phyloP scores from a whole-genome alignment of 805 yeast genomes.

The Cyberlindnera suaveolens region DNA sequence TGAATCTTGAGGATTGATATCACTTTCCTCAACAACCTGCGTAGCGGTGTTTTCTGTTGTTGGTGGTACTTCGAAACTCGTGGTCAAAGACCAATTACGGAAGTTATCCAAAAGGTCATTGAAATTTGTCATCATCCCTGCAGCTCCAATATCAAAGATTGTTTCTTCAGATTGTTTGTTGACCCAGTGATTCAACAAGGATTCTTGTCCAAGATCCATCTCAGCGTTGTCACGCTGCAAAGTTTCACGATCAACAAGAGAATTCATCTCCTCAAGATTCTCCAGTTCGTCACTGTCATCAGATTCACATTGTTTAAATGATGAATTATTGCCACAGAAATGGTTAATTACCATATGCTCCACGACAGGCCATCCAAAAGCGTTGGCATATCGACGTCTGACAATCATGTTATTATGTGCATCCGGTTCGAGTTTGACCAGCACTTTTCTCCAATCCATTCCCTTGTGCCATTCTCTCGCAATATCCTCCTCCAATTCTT shows the following conservation, averaged over 20 bases:
- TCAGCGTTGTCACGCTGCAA: constrained; percentile 9
- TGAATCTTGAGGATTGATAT: background rate
- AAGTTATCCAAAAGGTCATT: constrained; percentile 50
- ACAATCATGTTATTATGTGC: constrained; percentile 75
- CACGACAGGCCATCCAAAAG: constrained; percentile 79
- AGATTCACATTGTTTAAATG: background rate
- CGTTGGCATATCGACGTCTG: constrained; percentile 66
- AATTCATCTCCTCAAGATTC: constrained; percentile 5
- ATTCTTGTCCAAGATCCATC: constrained; percentile 12
- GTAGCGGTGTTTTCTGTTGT: background rate
- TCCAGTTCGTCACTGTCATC: constrained; percentile 8
- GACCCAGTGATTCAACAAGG: constrained; percentile 40
- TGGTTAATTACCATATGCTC: constrained; percentile 64
- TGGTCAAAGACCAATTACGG: constrained; percentile 23
- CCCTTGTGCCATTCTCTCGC: constrained; percentile 66
- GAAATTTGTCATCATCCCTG: constrained; percentile 62
- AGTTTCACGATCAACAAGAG: constrained; percentile 10
- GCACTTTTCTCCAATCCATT: constrained; percentile 65
- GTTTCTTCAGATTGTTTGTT: constrained; percentile 29
- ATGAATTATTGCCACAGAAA: constrained; percentile 29
- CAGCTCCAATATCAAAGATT: constrained; percentile 54
- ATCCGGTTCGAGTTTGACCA: constrained; percentile 63
- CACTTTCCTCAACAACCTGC: background rate
- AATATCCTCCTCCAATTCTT: constrained; percentile 54
- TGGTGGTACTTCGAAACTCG: constrained; percentile 2